A percentile compares a stretch with the other conserved stretches of the same genome.
Evolutionary conservation across 2,329 filamentous ascomycete genomes (phyloP).

Genomic region (Verticillium isaacii): DNA sequence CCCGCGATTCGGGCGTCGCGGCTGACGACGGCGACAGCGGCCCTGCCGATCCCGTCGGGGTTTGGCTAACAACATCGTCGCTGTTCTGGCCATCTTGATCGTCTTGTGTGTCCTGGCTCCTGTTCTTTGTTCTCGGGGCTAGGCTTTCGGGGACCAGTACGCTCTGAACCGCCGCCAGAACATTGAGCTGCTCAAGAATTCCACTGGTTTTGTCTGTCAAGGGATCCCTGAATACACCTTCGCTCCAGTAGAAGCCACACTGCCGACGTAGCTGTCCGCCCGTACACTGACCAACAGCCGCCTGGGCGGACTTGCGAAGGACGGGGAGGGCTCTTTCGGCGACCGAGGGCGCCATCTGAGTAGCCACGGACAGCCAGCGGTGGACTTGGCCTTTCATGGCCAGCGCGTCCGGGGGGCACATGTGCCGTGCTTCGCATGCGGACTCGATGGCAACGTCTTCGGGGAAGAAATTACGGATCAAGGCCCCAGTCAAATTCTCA

Average conservation of each 20-base stretch:
- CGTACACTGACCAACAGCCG: constrained; percentile 44
- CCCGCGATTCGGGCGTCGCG: background rate
- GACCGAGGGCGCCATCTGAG: constrained; percentile 45
- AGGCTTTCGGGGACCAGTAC: constrained; percentile 33
- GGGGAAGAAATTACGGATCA: constrained; percentile 39
- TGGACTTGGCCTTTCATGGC: constrained; percentile 54
- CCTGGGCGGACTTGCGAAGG: constrained; percentile 40
- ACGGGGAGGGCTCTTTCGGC: constrained; percentile 36
- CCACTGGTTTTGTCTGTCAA: constrained; percentile 39
- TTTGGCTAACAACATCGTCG: background rate
- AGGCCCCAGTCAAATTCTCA: constrained; percentile 31
- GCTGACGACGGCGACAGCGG: background rate
- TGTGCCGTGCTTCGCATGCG: constrained; percentile 47
- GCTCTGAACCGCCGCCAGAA: constrained; percentile 49
- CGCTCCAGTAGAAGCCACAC: constrained; percentile 44
- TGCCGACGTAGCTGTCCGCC: constrained; percentile 37
- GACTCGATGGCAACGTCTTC: constrained; percentile 56
- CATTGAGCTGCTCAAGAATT: constrained; percentile 56
- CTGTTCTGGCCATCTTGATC: background rate
- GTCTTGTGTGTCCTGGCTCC: background rate
- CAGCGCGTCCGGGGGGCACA: constrained; percentile 54
- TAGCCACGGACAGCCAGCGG: constrained; percentile 44
- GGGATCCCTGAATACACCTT: constrained; percentile 21
- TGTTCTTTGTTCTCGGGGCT: background rate
- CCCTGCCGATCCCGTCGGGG: background rate